Base-by-base conservation (phyloP, 2,329 filamentous ascomycete genomes). In the Meredithiella fracta region DNA sequence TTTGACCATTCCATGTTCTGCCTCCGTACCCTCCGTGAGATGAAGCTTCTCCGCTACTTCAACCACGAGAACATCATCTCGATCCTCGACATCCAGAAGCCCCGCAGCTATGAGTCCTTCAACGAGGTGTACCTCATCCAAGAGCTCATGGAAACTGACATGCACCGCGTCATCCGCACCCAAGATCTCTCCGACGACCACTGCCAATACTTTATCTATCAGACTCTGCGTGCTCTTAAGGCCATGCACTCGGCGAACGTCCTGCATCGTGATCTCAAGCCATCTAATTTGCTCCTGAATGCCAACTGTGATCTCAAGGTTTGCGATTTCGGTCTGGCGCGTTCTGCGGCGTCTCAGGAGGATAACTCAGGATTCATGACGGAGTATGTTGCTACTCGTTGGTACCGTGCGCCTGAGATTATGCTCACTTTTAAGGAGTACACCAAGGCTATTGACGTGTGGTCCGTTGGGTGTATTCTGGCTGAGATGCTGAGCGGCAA, bases 311-410 rank as follows among this genome's bases (percentile, higher is more conserved):
- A 98, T 72, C 77, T 98, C 63, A 98, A 98, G 72, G 92, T 98
- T 63, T 98, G 92, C 72, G 92, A 98, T 69, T 98, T 98, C 66
- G 92, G 92, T 66, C 80, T 98, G 57, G 92, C 92, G 51, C 83
- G 90, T 65, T 97, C 91, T 8, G 92, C 92, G 11, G 92, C 92
- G 7, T 96, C 91, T 8, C 94, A 94, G 63, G 92, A 98, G 67
- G 92, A 98, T 70, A 98, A 98, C 72, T 96, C 91, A n/a, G 92
- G 92, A 22, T 98, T 98, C 79, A 98, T 98, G 92, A 98, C 92
- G 15, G 92, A 98, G 94, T 98, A 98, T 68, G 92, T 98, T 57
- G 92, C 92, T 53, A 98, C 92, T 50, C 84, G 92, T 65, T 98
- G 92, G 92, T 98, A 98, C 72, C 89, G 92, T 70, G 92, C 92